Conservation (phyloP, 768 basidiomycete species). For the Tricholoma sp. region DNA sequence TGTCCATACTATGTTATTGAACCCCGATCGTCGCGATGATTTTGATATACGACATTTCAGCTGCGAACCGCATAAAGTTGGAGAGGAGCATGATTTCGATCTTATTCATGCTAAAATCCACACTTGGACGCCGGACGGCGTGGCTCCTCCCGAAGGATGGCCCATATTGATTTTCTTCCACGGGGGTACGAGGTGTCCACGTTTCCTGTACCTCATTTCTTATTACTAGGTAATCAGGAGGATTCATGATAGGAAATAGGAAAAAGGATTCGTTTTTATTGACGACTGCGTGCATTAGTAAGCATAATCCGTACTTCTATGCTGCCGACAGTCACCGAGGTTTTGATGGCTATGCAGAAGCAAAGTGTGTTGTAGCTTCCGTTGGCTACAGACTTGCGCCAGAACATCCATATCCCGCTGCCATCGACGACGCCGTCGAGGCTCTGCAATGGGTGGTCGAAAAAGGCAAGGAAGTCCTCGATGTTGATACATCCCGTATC, state of each 20-base stretch:
- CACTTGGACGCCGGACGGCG: conserved; percentile 57
- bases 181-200: conserved; percentile 39
- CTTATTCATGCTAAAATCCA: conserved; percentile 51
- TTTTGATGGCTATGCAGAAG: not conserved
- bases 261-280: conserved; percentile 52
- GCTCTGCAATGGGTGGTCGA: conserved; percentile 66
- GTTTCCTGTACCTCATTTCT: no score
- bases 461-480: conserved; percentile 41
- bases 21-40: conserved; percentile 34
- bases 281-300: conserved; percentile 55
- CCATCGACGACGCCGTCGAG: not conserved
- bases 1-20: no score
- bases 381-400: conserved; percentile 74
- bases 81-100: conserved; percentile 37
- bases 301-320: no score
- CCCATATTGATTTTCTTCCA: conserved; percentile 72
- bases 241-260: conserved; percentile 73
- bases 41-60: no score
- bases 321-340: no score
- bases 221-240: conserved; percentile 24
- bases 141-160: conserved; percentile 53
- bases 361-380: not conserved
- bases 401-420: conserved; percentile 61
- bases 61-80: no score
- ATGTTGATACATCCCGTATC: conserved; percentile 46